Conservation (phyloP, 371 early-diverging fungal species). For the Vairimorpha ceranae region DNA sequence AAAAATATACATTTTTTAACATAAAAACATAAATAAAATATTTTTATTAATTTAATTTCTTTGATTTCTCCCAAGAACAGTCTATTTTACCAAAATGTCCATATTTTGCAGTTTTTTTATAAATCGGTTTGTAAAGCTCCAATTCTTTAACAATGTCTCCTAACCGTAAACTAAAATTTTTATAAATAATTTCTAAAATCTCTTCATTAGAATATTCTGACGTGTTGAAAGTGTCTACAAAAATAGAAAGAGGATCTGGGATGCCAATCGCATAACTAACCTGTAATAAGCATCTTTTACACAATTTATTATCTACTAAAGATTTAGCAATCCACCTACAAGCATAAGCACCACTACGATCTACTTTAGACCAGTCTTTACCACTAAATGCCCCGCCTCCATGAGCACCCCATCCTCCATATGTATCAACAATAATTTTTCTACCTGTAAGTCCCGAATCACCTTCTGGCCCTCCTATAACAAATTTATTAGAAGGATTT, state of each 20-base stretch:
- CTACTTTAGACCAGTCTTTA: conserved; percentile 99
- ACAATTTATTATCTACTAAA: conserved; percentile 80
- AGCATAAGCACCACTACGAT: conserved; percentile 96
- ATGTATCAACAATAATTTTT: conserved; percentile 84
- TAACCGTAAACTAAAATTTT: conserved; percentile 93
- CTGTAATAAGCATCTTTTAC: conserved; percentile 86
- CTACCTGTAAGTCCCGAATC: conserved; percentile 98
- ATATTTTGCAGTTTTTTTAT: conserved; percentile 86
- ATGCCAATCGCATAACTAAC: conserved; percentile 98
- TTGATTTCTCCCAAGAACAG: conserved; percentile 72
- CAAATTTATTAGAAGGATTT: conserved; percentile 94
- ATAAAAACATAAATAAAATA: neutral
- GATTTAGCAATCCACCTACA: conserved; percentile 93
- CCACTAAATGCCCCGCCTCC: conserved; percentile 99
- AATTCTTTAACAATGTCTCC: conserved; percentile 91
- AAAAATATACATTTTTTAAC: neutral
- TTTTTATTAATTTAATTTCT: conserved; percentile 15
- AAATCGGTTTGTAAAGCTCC: conserved; percentile 89
- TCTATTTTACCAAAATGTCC: conserved; percentile 94
- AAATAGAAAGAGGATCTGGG: conserved; percentile 87
- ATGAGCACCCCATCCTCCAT: conserved; percentile 94
- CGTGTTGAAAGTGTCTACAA: conserved; percentile 91
- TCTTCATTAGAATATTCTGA: conserved; percentile 75
- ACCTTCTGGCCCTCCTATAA: conserved; percentile 98
- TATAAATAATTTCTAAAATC: conserved; percentile 78